phyloP scores from a whole-genome alignment of 768 basidiomycete species.

The Saitozyma podzolica region DNA sequence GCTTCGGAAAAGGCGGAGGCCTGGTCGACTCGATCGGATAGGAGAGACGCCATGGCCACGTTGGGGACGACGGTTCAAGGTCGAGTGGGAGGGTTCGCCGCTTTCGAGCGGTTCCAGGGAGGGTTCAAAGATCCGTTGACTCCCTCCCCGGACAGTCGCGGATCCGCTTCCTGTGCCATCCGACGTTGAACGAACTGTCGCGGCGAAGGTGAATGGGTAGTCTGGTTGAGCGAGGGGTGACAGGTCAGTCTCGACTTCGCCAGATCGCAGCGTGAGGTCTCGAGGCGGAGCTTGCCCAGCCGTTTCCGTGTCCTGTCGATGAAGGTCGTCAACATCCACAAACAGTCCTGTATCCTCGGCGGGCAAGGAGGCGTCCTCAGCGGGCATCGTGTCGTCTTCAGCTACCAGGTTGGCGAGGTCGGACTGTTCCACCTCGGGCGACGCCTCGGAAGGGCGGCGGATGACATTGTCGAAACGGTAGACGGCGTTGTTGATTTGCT shows the following conservation, averaged over 20 bases:
- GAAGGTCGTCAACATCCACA: too few species aligned
- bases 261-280: constrained; percentile 12
- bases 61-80: constrained; percentile 2
- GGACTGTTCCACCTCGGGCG: constrained; percentile 9
- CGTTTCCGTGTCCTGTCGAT: too few species aligned
- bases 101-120: constrained; percentile 14
- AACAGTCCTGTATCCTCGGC: too few species aligned
- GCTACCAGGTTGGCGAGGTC: neutral
- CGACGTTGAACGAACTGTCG: constrained; percentile 20
- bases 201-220: constrained; percentile 37
- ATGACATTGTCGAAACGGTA: constrained; percentile 13
- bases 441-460: constrained; percentile 8
- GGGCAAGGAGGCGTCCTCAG: too few species aligned
- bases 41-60: neutral
- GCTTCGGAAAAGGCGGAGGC: constrained; percentile 71
- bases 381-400: too few species aligned
- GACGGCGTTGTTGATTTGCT: constrained; percentile 50
- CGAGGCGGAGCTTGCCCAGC: too few species aligned
- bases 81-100: constrained; percentile 28
- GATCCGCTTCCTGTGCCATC: constrained; percentile 14
- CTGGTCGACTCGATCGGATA: neutral
- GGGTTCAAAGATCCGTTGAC: constrained; percentile 15
- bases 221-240: constrained; percentile 35
- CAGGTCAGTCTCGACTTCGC: constrained; percentile 28
- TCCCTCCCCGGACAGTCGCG: constrained; percentile 13